Evolutionary conservation across 352 stramenopile genomes (phyloP).

Genomic region (Pythium plurisporium): DNA sequence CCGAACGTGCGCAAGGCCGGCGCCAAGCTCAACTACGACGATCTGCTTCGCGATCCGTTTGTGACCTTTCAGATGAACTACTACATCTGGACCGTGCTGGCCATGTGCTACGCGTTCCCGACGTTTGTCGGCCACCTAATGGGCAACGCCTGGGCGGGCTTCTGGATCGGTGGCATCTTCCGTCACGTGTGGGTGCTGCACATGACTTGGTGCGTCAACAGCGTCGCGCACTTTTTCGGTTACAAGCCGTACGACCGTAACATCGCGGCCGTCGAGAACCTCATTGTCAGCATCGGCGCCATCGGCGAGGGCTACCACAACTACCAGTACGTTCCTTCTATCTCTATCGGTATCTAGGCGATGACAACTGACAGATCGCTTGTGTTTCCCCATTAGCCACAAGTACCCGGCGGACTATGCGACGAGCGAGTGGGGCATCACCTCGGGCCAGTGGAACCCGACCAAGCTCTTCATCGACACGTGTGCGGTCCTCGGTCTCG

Average conservation of each 20-base stretch:
- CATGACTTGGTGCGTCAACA: slow-evolving; percentile 99
- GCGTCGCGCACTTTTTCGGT: slow-evolving; percentile 96
- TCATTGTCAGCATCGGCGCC: slow-evolving; percentile 93
- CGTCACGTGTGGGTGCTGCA: slow-evolving; percentile 96
- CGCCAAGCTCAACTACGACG: slow-evolving; percentile 94
- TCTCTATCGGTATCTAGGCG: background rate
- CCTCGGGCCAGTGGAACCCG: slow-evolving; percentile 95
- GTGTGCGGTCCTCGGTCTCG: slow-evolving; percentile 89
- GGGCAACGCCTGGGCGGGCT: slow-evolving; percentile 91
- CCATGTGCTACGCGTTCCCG: slow-evolving; percentile 97
- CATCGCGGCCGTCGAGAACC: slow-evolving; percentile 95
- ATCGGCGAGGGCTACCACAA: slow-evolving; percentile 99
- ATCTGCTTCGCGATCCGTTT: slow-evolving; percentile 92
- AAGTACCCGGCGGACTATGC: slow-evolving; percentile 99
- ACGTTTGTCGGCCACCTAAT: slow-evolving; percentile 88
- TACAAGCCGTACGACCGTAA: slow-evolving; percentile 98
- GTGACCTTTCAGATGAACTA: slow-evolving; percentile 96
- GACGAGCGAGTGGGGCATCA: slow-evolving; percentile 95
- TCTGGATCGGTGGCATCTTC: slow-evolving; percentile 95
- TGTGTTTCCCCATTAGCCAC: too few species aligned
- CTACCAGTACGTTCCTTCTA: slow-evolving; percentile 84
- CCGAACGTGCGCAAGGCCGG: slow-evolving; percentile 83
- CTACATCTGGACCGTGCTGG: slow-evolving; percentile 84
- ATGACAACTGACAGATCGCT: too few species aligned
- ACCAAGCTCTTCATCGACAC: slow-evolving; percentile 98